Percentiles rank a stretch among this genome's conserved stretches.
Conservation (phyloP, 257 asterid species). For the Cinchona pubescens region DNA sequence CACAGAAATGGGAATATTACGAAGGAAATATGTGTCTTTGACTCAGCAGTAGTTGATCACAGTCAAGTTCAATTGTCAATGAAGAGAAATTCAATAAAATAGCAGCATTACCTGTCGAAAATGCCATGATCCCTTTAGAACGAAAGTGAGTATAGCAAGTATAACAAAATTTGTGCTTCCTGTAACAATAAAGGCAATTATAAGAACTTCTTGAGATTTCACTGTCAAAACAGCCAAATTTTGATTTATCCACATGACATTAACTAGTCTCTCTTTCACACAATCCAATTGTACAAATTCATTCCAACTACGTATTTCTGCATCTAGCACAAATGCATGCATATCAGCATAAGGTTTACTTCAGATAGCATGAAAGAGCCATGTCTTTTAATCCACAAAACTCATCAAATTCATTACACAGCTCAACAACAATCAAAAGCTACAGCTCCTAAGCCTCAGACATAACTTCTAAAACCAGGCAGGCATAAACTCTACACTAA, state of each 20-base stretch:
- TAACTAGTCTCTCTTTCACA: not conserved
- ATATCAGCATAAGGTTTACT: not conserved
- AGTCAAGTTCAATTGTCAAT: not conserved
- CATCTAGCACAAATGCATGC: too few relatives aligned
- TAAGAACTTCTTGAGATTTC: not conserved
- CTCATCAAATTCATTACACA: too few relatives aligned
- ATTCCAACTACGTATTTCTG: too few relatives aligned
- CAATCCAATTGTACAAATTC: too few relatives aligned
- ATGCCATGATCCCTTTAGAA: conserved; percentile 82
- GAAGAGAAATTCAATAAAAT: not conserved
- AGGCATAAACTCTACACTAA: not conserved
- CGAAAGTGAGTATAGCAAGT: conserved; percentile 77
- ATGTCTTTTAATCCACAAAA: not conserved
- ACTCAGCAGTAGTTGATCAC: not conserved
- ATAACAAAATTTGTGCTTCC: conserved; percentile 89
- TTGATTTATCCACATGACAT: not conserved
- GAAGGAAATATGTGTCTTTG: not conserved
- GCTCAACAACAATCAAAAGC: not conserved
- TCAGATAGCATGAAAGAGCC: not conserved
- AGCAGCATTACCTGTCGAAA: conserved; percentile 67
- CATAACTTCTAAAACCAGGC: not conserved
- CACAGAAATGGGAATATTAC: not conserved
- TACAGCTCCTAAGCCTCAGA: not conserved
- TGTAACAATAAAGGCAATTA: conserved; percentile 12
- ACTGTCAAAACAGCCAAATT: not conserved